phyloP scores from a whole-genome alignment of 2,329 filamentous ascomycete genomes.

The Nigrospora osmanthi region DNA sequence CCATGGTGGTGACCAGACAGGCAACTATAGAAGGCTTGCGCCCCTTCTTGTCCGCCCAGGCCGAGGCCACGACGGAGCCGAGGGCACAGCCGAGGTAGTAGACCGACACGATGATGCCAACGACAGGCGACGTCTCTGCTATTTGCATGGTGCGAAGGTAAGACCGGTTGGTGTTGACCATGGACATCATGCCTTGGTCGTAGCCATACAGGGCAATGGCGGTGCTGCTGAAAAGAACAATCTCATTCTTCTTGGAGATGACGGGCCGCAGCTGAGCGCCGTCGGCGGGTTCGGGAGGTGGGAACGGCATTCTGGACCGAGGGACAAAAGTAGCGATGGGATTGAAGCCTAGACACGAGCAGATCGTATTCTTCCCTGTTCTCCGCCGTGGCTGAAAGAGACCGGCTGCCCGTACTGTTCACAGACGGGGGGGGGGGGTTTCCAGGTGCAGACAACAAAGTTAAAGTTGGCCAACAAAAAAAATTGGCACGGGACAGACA shows the following conservation, averaged over 20 bases:
- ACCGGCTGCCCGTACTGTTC: too few species aligned
- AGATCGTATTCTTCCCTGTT: too few species aligned
- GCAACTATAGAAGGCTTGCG: slow-evolving; percentile 47
- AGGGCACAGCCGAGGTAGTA: slow-evolving; percentile 56
- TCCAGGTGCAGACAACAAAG: too few species aligned
- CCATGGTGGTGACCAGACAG: slow-evolving; percentile 41
- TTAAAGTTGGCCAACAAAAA: too few species aligned
- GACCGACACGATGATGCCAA: slow-evolving; percentile 52
- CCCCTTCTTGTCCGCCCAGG: slow-evolving; percentile 42
- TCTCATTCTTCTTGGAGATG: slow-evolving; percentile 23
- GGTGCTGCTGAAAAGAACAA: slow-evolving; percentile 28
- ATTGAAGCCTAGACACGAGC: too few species aligned
- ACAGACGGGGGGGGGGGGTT: too few species aligned
- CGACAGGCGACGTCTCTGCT: slow-evolving; percentile 36
- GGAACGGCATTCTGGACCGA: slow-evolving; percentile 17
- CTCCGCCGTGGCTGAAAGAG: too few species aligned
- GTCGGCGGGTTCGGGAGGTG: slow-evolving; percentile 13
- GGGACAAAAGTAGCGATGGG: too few species aligned
- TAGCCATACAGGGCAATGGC: slow-evolving; percentile 28
- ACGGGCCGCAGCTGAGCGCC: slow-evolving; percentile 10
- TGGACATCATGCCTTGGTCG: slow-evolving; percentile 26
- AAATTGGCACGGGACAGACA: too few species aligned
- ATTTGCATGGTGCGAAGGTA: slow-evolving; percentile 54
- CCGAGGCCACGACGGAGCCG: slow-evolving; percentile 49
- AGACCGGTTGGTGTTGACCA: slow-evolving; percentile 25